Percentiles rank a stretch among this genome's conserved stretches.
Evolutionary conservation across 2,329 filamentous ascomycete genomes (phyloP).

Genomic region (Penicillium sp.): DNA sequence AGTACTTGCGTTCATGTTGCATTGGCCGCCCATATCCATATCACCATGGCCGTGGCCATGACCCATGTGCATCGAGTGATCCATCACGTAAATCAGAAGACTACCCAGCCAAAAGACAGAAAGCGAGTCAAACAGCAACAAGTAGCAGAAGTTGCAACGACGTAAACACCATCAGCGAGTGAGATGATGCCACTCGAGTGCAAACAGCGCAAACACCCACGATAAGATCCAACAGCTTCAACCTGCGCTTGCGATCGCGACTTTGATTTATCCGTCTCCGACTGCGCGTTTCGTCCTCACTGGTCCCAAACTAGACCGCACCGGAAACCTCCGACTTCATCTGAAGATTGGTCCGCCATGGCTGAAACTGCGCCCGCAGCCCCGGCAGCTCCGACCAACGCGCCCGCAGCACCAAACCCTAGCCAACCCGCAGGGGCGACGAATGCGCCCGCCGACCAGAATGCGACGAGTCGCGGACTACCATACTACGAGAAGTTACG

Average conservation of each 20-base stretch:
- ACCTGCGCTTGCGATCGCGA: conserved; percentile 1
- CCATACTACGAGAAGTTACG: conserved; percentile 70
- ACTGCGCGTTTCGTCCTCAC: conserved; percentile 4
- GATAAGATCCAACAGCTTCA: conserved; percentile 18
- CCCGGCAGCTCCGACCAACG: conserved; percentile 17
- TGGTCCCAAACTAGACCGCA: background rate
- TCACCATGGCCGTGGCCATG: conserved; percentile 51
- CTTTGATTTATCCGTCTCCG: conserved; percentile 3
- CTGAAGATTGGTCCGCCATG: conserved; percentile 24
- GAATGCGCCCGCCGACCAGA: conserved; percentile 24
- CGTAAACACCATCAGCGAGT: conserved; percentile 8
- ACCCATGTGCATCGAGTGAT: conserved; percentile 48
- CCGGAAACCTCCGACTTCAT: too few species aligned
- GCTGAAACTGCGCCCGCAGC: conserved; percentile 39
- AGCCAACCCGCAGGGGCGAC: conserved; percentile 18
- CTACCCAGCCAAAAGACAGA: too few species aligned
- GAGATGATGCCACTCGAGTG: conserved; percentile 17
- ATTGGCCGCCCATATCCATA: conserved; percentile 60
- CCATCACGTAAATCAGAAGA: conserved; percentile 25
- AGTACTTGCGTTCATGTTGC: conserved; percentile 78
- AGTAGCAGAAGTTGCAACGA: conserved; percentile 1
- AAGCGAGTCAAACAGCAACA: background rate
- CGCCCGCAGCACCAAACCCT: conserved; percentile 16
- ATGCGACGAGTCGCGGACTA: conserved; percentile 38
- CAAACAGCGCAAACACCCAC: conserved; percentile 35